These are phyloP conservation scores for Termitomyces sp. DNA, from an alignment of 768 basidiomycete species.

Conservation along the genomic window DNA sequence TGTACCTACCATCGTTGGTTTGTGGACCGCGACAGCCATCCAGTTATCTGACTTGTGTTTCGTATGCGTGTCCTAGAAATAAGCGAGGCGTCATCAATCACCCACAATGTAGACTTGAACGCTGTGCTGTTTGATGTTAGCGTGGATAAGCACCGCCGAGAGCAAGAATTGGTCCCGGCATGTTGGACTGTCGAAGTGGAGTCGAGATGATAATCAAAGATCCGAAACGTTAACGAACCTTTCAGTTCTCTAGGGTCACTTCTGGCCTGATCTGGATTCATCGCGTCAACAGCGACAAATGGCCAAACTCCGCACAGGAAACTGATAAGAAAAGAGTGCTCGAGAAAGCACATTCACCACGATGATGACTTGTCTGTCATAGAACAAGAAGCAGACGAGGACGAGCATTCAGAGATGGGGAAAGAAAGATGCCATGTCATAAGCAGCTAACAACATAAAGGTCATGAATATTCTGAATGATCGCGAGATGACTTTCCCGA, in stretches of 20 bases:
- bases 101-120: neutral
- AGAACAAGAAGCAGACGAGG: neutral
- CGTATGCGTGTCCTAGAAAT: neutral
- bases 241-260: neutral
- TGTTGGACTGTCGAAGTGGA: neutral
- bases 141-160: neutral
- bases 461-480: constrained; percentile 9
- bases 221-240: constrained; percentile 4
- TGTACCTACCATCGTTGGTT: neutral
- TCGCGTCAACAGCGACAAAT: neutral
- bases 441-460: constrained; percentile 4
- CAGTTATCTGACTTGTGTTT: neutral
- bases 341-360: neutral
- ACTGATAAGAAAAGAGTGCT: neutral
- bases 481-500: constrained; percentile 11
- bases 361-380: neutral
- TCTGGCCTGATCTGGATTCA: neutral
- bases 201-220: constrained; percentile 6
- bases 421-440: constrained; percentile 7
- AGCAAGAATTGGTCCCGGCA: neutral
- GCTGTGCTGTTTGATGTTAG: neutral
- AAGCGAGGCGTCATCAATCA: neutral
- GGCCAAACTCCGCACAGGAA: neutral
- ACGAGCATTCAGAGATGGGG: neutral
- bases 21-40: neutral